These are phyloP conservation scores for Aspergillus haitiensis DNA, from an alignment of 495 filamentous ascomycete genomes.

Conservation along the genomic window DNA sequence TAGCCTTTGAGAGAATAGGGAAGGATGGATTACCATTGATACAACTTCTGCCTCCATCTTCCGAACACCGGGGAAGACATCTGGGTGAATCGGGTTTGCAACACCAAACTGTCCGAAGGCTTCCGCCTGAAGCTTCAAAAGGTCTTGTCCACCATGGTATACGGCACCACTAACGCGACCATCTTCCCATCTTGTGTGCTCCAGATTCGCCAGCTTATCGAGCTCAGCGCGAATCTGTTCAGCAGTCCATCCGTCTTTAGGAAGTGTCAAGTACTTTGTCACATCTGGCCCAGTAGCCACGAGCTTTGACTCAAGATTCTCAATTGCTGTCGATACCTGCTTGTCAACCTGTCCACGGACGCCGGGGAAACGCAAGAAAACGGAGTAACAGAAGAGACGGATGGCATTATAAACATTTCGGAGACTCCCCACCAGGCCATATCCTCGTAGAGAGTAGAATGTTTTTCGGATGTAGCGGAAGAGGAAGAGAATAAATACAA, in stretches of 20 bases:
- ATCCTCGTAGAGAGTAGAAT: slow-evolving; percentile 81
- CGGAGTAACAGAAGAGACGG: slow-evolving; percentile 73
- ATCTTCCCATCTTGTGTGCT: slow-evolving; percentile 96
- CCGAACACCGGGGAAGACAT: slow-evolving; percentile 95
- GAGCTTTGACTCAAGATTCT: slow-evolving; percentile 77
- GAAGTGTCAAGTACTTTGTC: slow-evolving; percentile 72
- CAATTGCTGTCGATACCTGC: slow-evolving; percentile 65
- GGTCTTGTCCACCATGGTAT: slow-evolving; percentile 87
- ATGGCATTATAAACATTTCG: slow-evolving; percentile 67
- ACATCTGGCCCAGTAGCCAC: slow-evolving; percentile 70
- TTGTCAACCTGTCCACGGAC: slow-evolving; percentile 78
- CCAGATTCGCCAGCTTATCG: slow-evolving; percentile 73
- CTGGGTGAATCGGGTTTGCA: slow-evolving; percentile 97
- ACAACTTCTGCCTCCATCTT: slow-evolving; percentile 99
- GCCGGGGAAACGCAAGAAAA: slow-evolving; percentile 82
- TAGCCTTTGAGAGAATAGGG: neutral
- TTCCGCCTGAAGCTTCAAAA: slow-evolving; percentile 83
- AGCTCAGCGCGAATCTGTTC: slow-evolving; percentile 81
- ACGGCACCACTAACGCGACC: slow-evolving; percentile 92
- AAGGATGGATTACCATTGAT: slow-evolving; percentile 68
- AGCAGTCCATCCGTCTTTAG: slow-evolving; percentile 80
- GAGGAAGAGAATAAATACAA: slow-evolving; percentile 87
- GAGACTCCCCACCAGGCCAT: slow-evolving; percentile 79
- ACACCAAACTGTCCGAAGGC: slow-evolving; percentile 93
- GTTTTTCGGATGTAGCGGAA: slow-evolving; percentile 81